Evolutionary conservation across 805 yeast species (phyloP), one percentile per base, ranked within the genome.

Genomic region (Ogataea pini): DNA sequence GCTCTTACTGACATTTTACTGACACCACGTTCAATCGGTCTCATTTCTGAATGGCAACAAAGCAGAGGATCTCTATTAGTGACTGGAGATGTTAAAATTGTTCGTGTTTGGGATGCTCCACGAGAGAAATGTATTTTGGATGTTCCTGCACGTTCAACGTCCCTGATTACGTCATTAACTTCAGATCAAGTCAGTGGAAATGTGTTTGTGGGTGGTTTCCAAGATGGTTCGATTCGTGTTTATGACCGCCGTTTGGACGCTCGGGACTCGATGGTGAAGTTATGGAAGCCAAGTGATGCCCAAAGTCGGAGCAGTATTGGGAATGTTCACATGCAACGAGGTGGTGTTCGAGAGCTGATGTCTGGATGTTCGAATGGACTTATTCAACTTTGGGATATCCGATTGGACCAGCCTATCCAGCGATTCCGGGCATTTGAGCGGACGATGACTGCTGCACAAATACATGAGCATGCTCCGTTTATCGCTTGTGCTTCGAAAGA

Each of bases 151-250:
- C 77, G 97, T 48, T 88, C 96, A 0, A 82, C 96, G 0, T 83
- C 92, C 16, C 82, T 92, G n/a, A 85, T 94, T 43, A 86, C 96
- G 0, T 77, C 95, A 0, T 71, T 94, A 44, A 91, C 98, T 0
- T 89, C 97, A 0, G 99, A 94, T 63, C 97, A 92, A 62, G 92
- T 94, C 8, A 89, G 96, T 0, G 98, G 99, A 14, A 85, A 92
- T 58, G 76, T 89, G 1, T 82, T 94, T 57, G 83, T 89, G 34
- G 91, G 95, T 7, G 99, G 99, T 0, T 94, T 92, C 66, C 89
- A 85, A 22, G 98, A 94, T 65, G 95, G 95, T 3, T 81, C 87
- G 9, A 70, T 94, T 38, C 77, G 98, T 49, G 95, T 90, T 1
- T 94, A 91, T 64, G 99, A 94, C 66, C 78, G 97, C 51, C 77